Evolutionary conservation across 495 filamentous ascomycete species (phyloP), one percentile per base, ranked within the genome.

Genomic region (Neurospora africana): DNA sequence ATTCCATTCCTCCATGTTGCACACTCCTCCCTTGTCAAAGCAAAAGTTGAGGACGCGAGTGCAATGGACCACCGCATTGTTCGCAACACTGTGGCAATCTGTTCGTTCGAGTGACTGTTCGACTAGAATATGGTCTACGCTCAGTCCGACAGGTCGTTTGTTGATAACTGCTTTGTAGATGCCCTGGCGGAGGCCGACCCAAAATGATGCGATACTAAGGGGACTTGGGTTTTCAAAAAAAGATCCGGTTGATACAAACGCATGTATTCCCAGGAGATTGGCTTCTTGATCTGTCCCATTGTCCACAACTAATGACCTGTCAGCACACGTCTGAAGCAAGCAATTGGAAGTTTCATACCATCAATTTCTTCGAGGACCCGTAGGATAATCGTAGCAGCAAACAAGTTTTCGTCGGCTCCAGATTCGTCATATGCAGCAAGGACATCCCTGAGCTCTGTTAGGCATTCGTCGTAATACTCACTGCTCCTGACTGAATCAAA

Each of bases 331-430:
- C 82, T 70, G 21, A n/a, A 43, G 41, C 13, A 17, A 53, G 53
- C 61, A 65, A 19, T 44, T 21, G 53, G 19, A 38, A 15, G 6
- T 37, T 68, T 21, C 74, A 78, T 77, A 86, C 87, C 83, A 71
- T 89, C 85, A 75, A 89, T 87, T 74, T 90, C 89, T 79, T 90
- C 87, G 15, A 89, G 76, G 47, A 89, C 84, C 21, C 88, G 83
- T 27, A 90, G 81, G 70, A 91, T 89, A 9, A 91, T 87, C 4
- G 84, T 86, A 4, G 88, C 86, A 5, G 88, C 87, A 67, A 91
- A 85, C 5, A 89, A 81, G 47, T 90, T 86, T 72, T 88, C 87
- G 69, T 89, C 87, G 21, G 83, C 81, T 11, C 89, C 82, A 10
- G 85, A 86, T 2, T 86, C 82, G 23, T 83, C 79, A 39, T 88